A percentile compares a stretch with the other conserved stretches of the same genome.
Conservation (phyloP, 2,329 filamentous ascomycete genomes). For the Colletotrichum shisoi region DNA sequence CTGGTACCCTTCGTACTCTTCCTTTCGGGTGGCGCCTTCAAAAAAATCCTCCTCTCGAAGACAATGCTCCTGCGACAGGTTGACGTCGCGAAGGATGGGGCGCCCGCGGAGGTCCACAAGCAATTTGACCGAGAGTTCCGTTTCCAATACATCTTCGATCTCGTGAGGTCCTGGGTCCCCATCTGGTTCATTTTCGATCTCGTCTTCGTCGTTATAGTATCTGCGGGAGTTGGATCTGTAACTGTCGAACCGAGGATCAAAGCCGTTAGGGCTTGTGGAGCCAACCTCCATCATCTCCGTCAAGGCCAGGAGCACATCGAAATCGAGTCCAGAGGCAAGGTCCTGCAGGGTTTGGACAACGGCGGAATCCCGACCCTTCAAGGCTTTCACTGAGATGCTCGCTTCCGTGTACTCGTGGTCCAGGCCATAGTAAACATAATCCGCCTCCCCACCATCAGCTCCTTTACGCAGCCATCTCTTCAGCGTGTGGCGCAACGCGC, state of each 20-base stretch:
- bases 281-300: constrained; percentile 46
- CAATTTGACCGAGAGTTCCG: constrained; percentile 38
- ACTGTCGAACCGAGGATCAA: constrained; percentile 1
- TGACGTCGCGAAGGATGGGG: constrained; percentile 35
- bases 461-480: constrained; percentile 43
- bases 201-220: constrained; percentile 9
- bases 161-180: constrained; percentile 33
- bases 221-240: constrained; percentile 26
- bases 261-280: not conserved
- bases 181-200: constrained; percentile 17
- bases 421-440: constrained; percentile 46
- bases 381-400: constrained; percentile 43
- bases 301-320: constrained; percentile 48
- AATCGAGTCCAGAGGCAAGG: constrained; percentile 42
- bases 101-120: constrained; percentile 45
- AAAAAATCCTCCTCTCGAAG: constrained; percentile 43
- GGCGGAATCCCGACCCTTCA: constrained; percentile 45
- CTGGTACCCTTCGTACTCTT: constrained; percentile 44
- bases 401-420: constrained; percentile 49
- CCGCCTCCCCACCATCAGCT: not conserved
- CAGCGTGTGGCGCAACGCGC: constrained; percentile 41
- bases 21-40: constrained; percentile 33
- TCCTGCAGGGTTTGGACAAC: constrained; percentile 43
- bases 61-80: constrained; percentile 41
- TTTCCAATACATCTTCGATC: constrained; percentile 37